Evolutionary conservation across 352 stramenopile genomes (phyloP).

Genomic region (Albugo candida): DNA sequence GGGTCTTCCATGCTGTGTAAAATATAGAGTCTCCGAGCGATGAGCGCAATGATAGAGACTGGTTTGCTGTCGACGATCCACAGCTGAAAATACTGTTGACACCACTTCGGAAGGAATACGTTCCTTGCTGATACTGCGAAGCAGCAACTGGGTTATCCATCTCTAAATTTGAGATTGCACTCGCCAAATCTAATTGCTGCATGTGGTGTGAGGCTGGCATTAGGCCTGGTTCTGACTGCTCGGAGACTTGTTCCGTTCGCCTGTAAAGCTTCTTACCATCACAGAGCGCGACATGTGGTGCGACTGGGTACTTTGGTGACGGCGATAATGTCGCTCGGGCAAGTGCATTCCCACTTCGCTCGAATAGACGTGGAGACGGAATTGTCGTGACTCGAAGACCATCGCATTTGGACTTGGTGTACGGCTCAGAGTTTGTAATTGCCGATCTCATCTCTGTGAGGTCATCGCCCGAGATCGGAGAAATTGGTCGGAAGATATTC

Average conservation of each 20-base stretch:
- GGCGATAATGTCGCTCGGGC: neutral
- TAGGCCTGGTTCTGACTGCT: slow-evolving; percentile 4
- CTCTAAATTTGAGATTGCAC: slow-evolving; percentile 58
- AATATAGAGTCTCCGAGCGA: too few relatives aligned
- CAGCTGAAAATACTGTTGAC: too few relatives aligned
- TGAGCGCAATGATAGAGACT: too few relatives aligned
- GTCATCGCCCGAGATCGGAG: neutral
- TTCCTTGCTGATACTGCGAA: too few relatives aligned
- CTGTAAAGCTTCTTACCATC: neutral
- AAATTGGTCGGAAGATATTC: slow-evolving; percentile 1
- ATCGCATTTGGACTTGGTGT: neutral
- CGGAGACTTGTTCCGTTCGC: neutral
- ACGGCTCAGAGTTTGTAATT: neutral
- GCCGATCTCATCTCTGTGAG: neutral
- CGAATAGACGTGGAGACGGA: neutral
- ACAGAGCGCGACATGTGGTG: neutral
- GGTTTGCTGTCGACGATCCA: too few relatives aligned
- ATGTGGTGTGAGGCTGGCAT: slow-evolving; percentile 50
- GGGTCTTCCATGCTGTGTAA: too few relatives aligned
- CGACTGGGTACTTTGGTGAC: slow-evolving; percentile 1
- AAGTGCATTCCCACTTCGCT: neutral
- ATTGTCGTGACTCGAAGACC: too few relatives aligned
- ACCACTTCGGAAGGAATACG: too few relatives aligned
- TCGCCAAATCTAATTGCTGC: slow-evolving; percentile 53
- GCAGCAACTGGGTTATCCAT: slow-evolving; percentile 45